Evolutionary conservation across 768 basidiomycete species (phyloP), one percentile per base, ranked within the genome.

Genomic region (Baorangia bicolor): DNA sequence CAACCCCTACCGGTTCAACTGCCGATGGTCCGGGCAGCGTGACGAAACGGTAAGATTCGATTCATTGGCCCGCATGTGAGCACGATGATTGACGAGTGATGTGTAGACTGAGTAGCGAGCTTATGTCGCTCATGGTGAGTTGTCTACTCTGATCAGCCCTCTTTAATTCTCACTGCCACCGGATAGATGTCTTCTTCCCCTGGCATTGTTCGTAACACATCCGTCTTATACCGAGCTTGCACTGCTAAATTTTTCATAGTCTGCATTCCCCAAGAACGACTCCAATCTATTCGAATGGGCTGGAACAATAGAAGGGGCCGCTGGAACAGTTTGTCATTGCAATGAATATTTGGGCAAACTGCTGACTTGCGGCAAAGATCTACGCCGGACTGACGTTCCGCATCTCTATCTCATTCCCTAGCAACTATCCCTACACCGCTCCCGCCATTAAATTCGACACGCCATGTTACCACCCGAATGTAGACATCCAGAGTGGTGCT

Each of bases 391-490:
- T 94, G 51, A 80, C 81, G 21, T 95, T 90, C 78, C 87, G 87
- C 63, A 89, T 96, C 63, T 84, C 84, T 10, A 90, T 96, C 51
- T 78, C 82, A 13, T 96, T 94, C 75, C 92, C 92, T 8, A 74
- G 87, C 56, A 92, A 91, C 69, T 96, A 95, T 67, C 94, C 94
- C 20, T 94, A 92, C 71, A 85, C 85, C 11, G 79, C 94, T 4
- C 94, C 94, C 0, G 77, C 81, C 10, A 91, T 96, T 72, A 89
- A 87, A 68, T 96, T 94, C 62, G 90, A 92, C 49, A 86, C 92
- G 5, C 90, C 91, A 7, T 94, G 92, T 75, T 95, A 82, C 75
- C 93, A 96, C 65, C 93, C 94, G 9, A 95, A 95, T 64, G 90
- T 95, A 34, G 92, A 94, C 69, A 81, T 94, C 45, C 76, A 73